phyloP scores from a whole-genome alignment of 192 early-diverging fungal genomes.

The Coemansia sp. region DNA sequence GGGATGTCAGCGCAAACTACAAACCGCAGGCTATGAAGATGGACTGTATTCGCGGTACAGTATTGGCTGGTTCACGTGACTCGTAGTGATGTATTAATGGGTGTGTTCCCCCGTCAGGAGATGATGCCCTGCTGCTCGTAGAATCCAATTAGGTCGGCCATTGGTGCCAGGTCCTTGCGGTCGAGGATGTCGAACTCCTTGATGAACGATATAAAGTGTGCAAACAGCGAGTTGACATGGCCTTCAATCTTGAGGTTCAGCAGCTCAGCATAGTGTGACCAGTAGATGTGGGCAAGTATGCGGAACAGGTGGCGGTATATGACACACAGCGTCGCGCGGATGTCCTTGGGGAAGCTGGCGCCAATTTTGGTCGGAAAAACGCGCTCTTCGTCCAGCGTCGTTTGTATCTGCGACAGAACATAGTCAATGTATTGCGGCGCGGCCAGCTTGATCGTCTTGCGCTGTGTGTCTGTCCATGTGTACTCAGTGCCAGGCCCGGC shows the following conservation, averaged over 20 bases:
- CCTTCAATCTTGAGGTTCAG: conserved; percentile 76
- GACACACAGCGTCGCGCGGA: conserved; percentile 58
- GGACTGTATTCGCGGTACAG: too few relatives aligned
- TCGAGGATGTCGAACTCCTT: conserved; percentile 92
- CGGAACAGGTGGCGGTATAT: conserved; percentile 86
- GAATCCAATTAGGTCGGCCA: conserved; percentile 70
- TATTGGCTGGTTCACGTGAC: too few relatives aligned
- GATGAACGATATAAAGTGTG: conserved; percentile 90
- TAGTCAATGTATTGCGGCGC: conserved; percentile 97
- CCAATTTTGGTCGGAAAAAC: conserved; percentile 94
- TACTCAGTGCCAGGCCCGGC: conserved; percentile 82
- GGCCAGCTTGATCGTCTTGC: conserved; percentile 75
- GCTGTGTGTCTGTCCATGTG: conserved; percentile 84
- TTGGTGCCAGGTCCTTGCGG: conserved; percentile 79
- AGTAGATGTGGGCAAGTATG: conserved; percentile 92
- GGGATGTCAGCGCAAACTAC: too few relatives aligned
- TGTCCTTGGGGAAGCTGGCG: conserved; percentile 79
- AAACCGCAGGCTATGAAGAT: too few relatives aligned
- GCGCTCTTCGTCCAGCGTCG: conserved; percentile 79
- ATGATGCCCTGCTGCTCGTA: conserved; percentile 46
- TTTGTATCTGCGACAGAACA: conserved; percentile 82
- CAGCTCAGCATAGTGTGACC: conserved; percentile 82
- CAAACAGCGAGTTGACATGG: conserved; percentile 95
- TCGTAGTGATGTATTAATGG: too few relatives aligned
- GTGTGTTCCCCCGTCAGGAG: too few relatives aligned